These are phyloP conservation scores for Platanthera guangdongensis DNA, from an alignment of 106 monocot genomes.

Conservation along the genomic window DNA sequence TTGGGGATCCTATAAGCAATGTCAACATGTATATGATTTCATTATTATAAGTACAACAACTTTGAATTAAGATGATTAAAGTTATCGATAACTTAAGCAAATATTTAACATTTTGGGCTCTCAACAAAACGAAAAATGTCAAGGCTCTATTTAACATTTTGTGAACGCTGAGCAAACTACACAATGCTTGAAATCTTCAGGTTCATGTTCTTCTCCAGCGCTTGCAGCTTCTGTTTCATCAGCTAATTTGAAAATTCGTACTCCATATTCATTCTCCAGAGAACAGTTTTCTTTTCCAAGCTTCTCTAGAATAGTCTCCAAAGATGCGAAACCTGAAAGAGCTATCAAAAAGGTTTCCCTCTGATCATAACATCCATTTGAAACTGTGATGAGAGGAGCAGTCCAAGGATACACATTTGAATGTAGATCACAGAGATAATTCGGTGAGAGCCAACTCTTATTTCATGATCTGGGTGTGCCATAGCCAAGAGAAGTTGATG, in stretches of 20 bases:
- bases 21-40: no score
- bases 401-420: conserved; percentile 47
- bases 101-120: no score
- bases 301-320: conserved; percentile 20
- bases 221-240: conserved; percentile 10
- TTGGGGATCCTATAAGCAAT: no score
- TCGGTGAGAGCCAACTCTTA: conserved; percentile 75
- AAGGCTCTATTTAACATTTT: no score
- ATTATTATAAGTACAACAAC: no score
- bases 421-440: conserved; percentile 58
- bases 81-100: no score
- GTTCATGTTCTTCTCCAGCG: conserved; percentile 5
- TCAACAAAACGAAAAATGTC: no score
- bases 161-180: conserved; percentile 6
- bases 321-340: conserved; percentile 48
- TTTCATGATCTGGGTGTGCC: conserved; percentile 75
- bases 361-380: conserved; percentile 23
- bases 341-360: conserved; percentile 35
- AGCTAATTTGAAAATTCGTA: conserved; percentile 6
- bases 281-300: conserved; percentile 3
- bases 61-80: no score
- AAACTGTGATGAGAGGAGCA: conserved; percentile 23
- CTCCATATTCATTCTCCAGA: conserved; percentile 1
- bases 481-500: conserved; percentile 82
- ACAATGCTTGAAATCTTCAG: conserved; percentile 4